phyloP scores from a whole-genome alignment of 2,329 filamentous ascomycete genomes.

The Coleophoma eucalyptorum region DNA sequence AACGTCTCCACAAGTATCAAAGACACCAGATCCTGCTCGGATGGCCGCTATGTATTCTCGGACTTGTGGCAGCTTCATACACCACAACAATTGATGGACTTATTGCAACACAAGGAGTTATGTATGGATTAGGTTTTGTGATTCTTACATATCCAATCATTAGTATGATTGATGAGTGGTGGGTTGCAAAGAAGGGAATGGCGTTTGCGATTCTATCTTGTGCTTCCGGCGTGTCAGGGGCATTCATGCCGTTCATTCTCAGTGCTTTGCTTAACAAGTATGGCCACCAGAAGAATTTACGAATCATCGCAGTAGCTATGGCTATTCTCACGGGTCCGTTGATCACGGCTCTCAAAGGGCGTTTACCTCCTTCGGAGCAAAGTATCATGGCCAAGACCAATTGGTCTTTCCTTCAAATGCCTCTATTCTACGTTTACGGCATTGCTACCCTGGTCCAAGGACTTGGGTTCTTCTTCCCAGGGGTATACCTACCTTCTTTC shows the following conservation, averaged over 20 bases:
- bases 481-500: slow-evolving; percentile 33
- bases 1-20: slow-evolving; percentile 29
- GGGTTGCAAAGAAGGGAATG: slow-evolving; percentile 51
- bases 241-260: slow-evolving; percentile 49
- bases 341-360: slow-evolving; percentile 50
- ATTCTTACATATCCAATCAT: slow-evolving; percentile 53
- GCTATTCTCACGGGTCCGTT: slow-evolving; percentile 50
- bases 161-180: slow-evolving; percentile 60
- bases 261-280: slow-evolving; percentile 45
- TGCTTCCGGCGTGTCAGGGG: slow-evolving; percentile 42
- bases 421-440: slow-evolving; percentile 42
- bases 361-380: slow-evolving; percentile 36
- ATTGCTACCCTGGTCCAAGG: slow-evolving; percentile 42
- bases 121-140: slow-evolving; percentile 55
- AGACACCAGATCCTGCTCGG: slow-evolving; percentile 32
- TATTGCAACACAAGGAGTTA: slow-evolving; percentile 55
- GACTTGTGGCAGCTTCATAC: slow-evolving; percentile 44
- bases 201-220: slow-evolving; percentile 54
- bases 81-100: slow-evolving; percentile 48
- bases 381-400: slow-evolving; percentile 36
- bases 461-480: slow-evolving; percentile 45
- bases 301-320: slow-evolving; percentile 47
- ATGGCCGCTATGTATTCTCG: slow-evolving; percentile 35
- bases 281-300: slow-evolving; percentile 50
- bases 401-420: slow-evolving; percentile 36